Evolutionary conservation across 2,329 filamentous ascomycete species (phyloP).

Genomic region (Phaeophleospora eucalypticola): DNA sequence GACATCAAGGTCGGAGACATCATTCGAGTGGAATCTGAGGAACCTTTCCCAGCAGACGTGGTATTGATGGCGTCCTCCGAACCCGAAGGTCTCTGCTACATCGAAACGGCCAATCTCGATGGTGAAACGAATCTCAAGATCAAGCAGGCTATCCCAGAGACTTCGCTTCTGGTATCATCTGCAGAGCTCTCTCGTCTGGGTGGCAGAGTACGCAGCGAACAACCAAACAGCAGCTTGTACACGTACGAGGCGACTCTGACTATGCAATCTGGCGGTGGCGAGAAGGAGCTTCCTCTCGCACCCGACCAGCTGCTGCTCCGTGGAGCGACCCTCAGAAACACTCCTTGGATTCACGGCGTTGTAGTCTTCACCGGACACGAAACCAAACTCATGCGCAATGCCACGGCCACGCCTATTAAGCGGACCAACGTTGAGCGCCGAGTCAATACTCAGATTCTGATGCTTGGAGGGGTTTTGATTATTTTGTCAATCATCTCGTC

Average conservation of each 20-base stretch:
- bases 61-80: conserved; percentile 92
- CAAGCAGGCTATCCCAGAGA: conserved; percentile 95
- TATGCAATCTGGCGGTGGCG: conserved; percentile 81
- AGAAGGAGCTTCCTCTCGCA: conserved; percentile 84
- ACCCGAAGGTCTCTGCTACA: conserved; percentile 95
- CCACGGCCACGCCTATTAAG: conserved; percentile 95
- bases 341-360: conserved; percentile 91
- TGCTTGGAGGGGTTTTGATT: conserved; percentile 80
- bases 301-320: conserved; percentile 90
- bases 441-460: conserved; percentile 88
- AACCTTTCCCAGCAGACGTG: conserved; percentile 90
- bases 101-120: conserved; percentile 95
- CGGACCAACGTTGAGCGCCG: conserved; percentile 91
- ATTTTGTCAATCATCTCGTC: conserved; percentile 84
- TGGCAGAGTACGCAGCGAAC: conserved; percentile 85
- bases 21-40: conserved; percentile 86
- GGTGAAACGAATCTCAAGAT: conserved; percentile 98
- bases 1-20: conserved; percentile 91
- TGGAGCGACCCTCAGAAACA: conserved; percentile 91
- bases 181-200: conserved; percentile 80
- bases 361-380: conserved; percentile 98
- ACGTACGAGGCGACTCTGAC: conserved; percentile 96
- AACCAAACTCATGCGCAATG: conserved; percentile 98
- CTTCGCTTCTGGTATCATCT: conserved; percentile 78
- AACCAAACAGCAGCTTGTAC: conserved; percentile 96